Conservation (phyloP, 1,139 yeast species). For the Pneumocystis wakefieldiae region DNA sequence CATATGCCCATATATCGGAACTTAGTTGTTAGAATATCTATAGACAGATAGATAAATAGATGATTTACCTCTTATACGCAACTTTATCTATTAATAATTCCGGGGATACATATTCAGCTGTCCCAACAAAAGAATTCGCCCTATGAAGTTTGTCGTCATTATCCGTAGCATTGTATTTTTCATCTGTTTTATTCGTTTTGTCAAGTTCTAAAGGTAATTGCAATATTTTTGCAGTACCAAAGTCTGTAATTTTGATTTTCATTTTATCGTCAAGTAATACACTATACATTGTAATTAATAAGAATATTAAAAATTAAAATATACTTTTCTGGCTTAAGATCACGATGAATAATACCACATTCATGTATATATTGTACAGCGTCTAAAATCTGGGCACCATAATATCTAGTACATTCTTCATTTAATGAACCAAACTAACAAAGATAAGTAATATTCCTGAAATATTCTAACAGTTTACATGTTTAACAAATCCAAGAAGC, state of each 20-base stretch:
- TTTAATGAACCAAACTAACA: constrained; percentile 48
- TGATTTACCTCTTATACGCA: constrained; percentile 45
- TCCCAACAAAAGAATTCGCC: constrained; percentile 75
- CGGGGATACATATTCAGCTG: constrained; percentile 85
- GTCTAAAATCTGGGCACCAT: constrained; percentile 66
- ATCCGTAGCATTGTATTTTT: constrained; percentile 24
- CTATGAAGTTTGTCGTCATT: constrained; percentile 33
- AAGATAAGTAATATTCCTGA: neutral
- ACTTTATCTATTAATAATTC: constrained; percentile 71
- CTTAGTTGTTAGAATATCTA: constrained; percentile 18
- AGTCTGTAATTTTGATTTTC: constrained; percentile 86
- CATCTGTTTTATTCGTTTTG: constrained; percentile 31
- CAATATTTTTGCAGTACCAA: constrained; percentile 87
- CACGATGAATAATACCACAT: constrained; percentile 82
- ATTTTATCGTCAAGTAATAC: constrained; percentile 58
- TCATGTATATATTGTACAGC: constrained; percentile 73
- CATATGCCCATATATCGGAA: constrained; percentile 93
- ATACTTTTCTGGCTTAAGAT: constrained; percentile 78
- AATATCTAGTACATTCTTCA: constrained; percentile 62
- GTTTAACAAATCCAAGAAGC: constrained; percentile 60
- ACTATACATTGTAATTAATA: constrained; percentile 4
- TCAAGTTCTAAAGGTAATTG: constrained; percentile 22
- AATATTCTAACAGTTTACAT: constrained; percentile 16
- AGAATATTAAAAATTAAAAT: constrained; percentile 22
- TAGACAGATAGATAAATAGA: neutral